Base-by-base conservation (phyloP, 1,284 basidiomycete genomes). In the Ustilago curta region DNA sequence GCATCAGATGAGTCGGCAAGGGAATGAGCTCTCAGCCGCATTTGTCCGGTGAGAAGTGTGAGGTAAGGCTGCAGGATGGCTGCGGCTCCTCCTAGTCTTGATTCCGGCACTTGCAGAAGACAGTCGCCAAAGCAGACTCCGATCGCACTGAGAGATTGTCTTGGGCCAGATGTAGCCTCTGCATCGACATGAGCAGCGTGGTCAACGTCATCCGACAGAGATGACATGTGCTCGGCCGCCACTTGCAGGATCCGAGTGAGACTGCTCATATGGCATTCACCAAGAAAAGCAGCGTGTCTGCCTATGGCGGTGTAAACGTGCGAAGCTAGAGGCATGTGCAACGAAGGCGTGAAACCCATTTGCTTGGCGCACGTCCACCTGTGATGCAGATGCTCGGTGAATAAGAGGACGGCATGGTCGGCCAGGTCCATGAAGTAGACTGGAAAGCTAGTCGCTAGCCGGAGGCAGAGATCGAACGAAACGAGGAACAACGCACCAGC, bases 291-390 rank as follows among this genome's bases (percentile, higher is more conserved):
- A 9, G 47, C 54, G n/a, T 64, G 58, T 4, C 29, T 40, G 48
- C 61, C 44, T 16, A 65, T 21, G 25, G 53, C 42, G 3, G 39
- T n/a, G 52, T 65, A 70, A 19, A 47, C 44, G 9, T 70, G 48
- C 1, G 58, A 27, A 27, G 68, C 54, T 44, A 43, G 50, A 25
- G 68, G 45, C 50, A 50, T 60, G 3, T 65, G 48, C 32, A 56
- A 25, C 2, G 58, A 45, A 1, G 68, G 62, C 7, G n/a, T 25
- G 3, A 55, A 4, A 14, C 48, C 21, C 6, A 42, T 57, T 21
- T 65, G 68, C 68, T 65, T 70, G 23, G 62, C 62, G 31, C 62
- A 61, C 11, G 66, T 70, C 71, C 71, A 74, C 14, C 42, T 37
- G 40, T 74, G 71, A 8, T 54, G 54, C n/a, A 62, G 23, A 48